These are phyloP conservation scores for Iris macrosiphon DNA, from an alignment of 106 monocot genomes.

Conservation along the genomic window DNA sequence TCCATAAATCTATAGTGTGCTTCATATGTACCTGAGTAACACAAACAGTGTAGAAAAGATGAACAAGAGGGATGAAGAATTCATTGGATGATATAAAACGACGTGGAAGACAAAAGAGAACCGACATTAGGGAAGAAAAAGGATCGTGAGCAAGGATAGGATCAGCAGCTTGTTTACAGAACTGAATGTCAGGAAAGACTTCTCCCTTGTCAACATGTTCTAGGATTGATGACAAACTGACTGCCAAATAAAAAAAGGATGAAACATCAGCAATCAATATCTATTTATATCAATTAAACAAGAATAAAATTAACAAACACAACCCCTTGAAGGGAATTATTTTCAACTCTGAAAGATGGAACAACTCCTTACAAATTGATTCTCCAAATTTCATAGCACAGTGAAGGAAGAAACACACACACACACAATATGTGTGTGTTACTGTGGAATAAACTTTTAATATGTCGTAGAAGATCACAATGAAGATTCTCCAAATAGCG, in stretches of 20 bases:
- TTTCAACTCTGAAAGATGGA: no score
- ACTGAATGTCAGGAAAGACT: slow-evolving; percentile 46
- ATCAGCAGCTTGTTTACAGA: slow-evolving; percentile 69
- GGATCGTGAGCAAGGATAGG: slow-evolving; percentile 87
- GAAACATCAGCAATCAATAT: neutral
- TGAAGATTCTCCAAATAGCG: no score
- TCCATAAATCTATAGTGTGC: neutral
- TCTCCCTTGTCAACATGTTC: slow-evolving; percentile 23
- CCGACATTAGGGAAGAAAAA: slow-evolving; percentile 71
- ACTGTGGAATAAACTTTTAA: no score
- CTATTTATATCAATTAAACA: no score
- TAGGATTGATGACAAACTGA: slow-evolving; percentile 18
- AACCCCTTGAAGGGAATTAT: no score
- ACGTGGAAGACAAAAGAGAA: slow-evolving; percentile 75
- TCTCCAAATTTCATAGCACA: no score
- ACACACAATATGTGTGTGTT: no score
- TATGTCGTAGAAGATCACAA: no score
- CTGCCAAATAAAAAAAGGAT: slow-evolving; percentile 21
- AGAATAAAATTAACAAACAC: no score
- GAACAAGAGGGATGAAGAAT: slow-evolving; percentile 61
- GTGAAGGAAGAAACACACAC: no score
- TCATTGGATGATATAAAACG: slow-evolving; percentile 59
- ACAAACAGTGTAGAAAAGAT: slow-evolving; percentile 84
- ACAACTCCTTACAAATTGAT: no score
- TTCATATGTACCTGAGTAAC: slow-evolving; percentile 70